Percentiles rank a stretch among this genome's conserved stretches.
Evolutionary conservation across 169 alveolate genomes (phyloP).

Genomic region (Cryptosporidium ryanae): DNA sequence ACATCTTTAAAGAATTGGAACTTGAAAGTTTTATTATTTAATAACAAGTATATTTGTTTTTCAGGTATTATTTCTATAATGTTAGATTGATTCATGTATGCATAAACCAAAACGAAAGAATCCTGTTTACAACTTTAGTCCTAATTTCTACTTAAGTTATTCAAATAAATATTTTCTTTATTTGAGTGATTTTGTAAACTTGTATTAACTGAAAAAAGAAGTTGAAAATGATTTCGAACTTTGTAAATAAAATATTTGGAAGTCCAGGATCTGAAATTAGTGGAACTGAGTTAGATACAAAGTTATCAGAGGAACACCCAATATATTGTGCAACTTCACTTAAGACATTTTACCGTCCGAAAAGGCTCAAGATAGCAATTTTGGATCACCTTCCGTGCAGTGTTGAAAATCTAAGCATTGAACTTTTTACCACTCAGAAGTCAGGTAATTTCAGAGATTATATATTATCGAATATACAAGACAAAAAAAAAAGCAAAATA

Average conservation of each 20-base stretch:
- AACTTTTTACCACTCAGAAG: slow-evolving; percentile 36
- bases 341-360: slow-evolving; percentile 60
- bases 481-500: slow-evolving; percentile 8
- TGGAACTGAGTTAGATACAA: not conserved
- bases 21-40: no score
- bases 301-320: slow-evolving; percentile 42
- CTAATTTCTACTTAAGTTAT: no score
- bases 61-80: no score
- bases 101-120: no score
- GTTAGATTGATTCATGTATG: no score
- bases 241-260: slow-evolving; percentile 34
- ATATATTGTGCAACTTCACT: slow-evolving; percentile 50
- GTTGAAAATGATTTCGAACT: slow-evolving; percentile 39
- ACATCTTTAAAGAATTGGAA: no score
- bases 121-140: no score
- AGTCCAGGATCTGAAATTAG: slow-evolving; percentile 12
- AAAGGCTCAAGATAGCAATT: slow-evolving; percentile 55
- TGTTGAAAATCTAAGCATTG: slow-evolving; percentile 29
- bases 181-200: no score
- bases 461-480: slow-evolving; percentile 61
- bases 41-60: no score
- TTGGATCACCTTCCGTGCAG: slow-evolving; percentile 59
- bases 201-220: no score
- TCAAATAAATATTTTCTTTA: no score
- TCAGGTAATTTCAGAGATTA: slow-evolving; percentile 66